Evolutionary conservation across 2,329 filamentous ascomycete genomes (phyloP).

Genomic region (Colletotrichum coccodes): DNA sequence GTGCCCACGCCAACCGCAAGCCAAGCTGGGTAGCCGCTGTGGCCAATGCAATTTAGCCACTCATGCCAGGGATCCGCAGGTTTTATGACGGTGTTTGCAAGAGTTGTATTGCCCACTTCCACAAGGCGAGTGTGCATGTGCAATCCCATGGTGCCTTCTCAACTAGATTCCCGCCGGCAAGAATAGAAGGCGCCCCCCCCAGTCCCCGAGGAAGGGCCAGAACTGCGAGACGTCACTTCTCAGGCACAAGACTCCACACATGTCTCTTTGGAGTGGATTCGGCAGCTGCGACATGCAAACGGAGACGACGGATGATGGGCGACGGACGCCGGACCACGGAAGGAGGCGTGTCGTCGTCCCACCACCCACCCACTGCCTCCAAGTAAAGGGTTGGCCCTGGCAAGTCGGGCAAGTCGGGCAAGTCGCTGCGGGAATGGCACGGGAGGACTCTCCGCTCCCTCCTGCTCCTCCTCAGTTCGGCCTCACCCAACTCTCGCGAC

Average conservation of each 20-base stretch:
- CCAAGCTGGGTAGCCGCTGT: background rate
- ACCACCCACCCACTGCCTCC: conserved; percentile 18
- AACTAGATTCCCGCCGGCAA: background rate
- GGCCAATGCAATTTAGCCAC: background rate
- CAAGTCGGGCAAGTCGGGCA: background rate
- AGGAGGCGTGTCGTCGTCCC: conserved; percentile 27
- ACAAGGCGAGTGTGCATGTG: background rate
- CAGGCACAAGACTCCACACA: background rate
- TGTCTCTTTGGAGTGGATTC: background rate
- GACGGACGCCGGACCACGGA: conserved; percentile 11
- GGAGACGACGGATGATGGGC: conserved; percentile 10
- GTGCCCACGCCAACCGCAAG: no score
- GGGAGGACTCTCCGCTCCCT: conserved; percentile 6
- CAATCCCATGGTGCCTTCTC: background rate
- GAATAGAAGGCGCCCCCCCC: background rate
- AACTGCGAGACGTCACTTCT: background rate
- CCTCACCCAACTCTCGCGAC: background rate
- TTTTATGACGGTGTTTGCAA: background rate
- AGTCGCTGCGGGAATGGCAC: conserved; percentile 15
- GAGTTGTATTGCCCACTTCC: background rate
- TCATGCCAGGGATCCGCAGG: background rate
- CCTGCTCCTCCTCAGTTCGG: background rate
- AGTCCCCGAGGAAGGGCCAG: background rate
- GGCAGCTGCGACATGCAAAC: background rate
- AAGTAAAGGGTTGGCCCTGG: conserved; percentile 8